phyloP scores from a whole-genome alignment of 495 filamentous ascomycete genomes.

The Annulohypoxylon moriforme region DNA sequence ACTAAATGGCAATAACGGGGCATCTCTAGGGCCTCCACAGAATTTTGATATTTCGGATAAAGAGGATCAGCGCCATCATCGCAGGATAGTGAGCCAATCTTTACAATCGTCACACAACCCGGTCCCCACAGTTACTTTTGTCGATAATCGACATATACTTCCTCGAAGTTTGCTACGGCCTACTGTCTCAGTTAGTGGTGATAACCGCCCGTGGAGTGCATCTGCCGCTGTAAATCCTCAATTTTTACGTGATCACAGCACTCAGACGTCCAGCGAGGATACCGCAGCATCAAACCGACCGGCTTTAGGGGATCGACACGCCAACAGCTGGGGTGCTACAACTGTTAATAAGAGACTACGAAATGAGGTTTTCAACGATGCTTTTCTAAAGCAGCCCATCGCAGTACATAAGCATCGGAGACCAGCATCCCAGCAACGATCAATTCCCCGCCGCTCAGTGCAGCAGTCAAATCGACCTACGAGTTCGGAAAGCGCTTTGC shows the following conservation, averaged over 20 bases:
- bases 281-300: slow-evolving; percentile 48
- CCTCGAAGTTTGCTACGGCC: slow-evolving; percentile 77
- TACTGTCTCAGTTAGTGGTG: slow-evolving; percentile 33
- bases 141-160: slow-evolving; percentile 95
- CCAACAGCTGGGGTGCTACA: slow-evolving; percentile 94
- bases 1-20: slow-evolving; percentile 36
- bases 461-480: slow-evolving; percentile 52
- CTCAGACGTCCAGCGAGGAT: slow-evolving; percentile 8
- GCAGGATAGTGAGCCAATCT: slow-evolving; percentile 83
- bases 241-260: slow-evolving; percentile 20
- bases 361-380: slow-evolving; percentile 93
- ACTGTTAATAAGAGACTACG: slow-evolving; percentile 88
- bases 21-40: slow-evolving; percentile 9
- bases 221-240: slow-evolving; percentile 48
- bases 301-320: slow-evolving; percentile 59
- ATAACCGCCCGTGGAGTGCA: slow-evolving; percentile 51
- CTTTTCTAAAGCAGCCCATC: slow-evolving; percentile 86
- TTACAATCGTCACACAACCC: slow-evolving; percentile 59
- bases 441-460: slow-evolving; percentile 59
- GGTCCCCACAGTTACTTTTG: slow-evolving; percentile 92
- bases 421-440: slow-evolving; percentile 68
- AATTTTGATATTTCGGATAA: slow-evolving; percentile 30
- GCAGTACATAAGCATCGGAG: slow-evolving; percentile 66
- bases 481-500: slow-evolving; percentile 35
- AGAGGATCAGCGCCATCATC: slow-evolving; percentile 52